Conservation (phyloP, 441 rosid genomes). For the Theobroma grandiflorum region DNA sequence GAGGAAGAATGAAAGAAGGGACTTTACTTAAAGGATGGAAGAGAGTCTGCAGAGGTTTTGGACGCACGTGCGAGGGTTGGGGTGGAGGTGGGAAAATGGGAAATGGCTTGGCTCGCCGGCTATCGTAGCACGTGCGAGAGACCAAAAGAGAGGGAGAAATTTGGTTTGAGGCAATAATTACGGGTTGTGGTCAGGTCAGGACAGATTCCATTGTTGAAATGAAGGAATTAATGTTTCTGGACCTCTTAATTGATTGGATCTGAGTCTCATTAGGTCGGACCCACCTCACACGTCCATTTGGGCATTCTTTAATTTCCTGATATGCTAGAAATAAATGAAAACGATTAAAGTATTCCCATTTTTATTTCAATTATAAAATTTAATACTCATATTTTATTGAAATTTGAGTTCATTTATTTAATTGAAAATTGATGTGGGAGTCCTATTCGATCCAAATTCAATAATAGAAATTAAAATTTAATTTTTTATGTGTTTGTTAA, state of each 20-base stretch:
- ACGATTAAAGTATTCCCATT: no score
- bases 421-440: no score
- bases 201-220: not conserved
- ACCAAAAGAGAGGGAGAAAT: not conserved
- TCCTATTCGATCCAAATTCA: no score
- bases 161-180: not conserved
- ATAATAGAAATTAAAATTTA: no score
- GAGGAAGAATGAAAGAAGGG: not conserved
- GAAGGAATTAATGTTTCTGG: no score
- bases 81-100: constrained; percentile 21
- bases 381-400: no score
- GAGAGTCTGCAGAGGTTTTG: not conserved
- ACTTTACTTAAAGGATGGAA: not conserved
- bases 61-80: not conserved
- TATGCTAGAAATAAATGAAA: no score
- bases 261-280: not conserved
- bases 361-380: no score
- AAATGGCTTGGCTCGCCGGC: constrained; percentile 27
- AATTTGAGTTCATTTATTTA: no score
- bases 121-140: constrained; percentile 34
- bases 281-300: not conserved
- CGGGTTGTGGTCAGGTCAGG: no score
- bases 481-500: no score
- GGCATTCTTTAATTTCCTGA: no score
- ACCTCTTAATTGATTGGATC: not conserved